Evolutionary conservation across 176 grass and related monocot species (phyloP), one percentile per base, ranked within the genome.

Genomic region (Oryza nivara): DNA sequence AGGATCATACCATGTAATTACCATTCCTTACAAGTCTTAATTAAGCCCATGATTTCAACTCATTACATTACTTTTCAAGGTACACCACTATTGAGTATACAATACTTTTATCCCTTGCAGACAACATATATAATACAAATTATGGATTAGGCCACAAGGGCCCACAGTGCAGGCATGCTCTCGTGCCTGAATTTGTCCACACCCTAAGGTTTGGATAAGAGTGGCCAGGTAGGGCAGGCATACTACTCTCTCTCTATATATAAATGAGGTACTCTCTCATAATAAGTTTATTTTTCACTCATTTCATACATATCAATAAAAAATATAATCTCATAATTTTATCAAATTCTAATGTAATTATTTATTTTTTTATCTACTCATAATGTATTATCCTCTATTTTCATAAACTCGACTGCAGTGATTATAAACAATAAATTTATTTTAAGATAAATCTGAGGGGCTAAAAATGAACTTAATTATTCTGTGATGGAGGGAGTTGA

Each of bases 201-300:
- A 70, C 61, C 79, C 49, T 47, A 70, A 28, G 25, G 34, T 58
- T 11, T 47, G 81, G 81, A 88, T 88, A 88, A 84, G 81, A 47
- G 52, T 56, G 52, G 52, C 52, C 52, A 56, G 15, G 15, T 56
- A 19, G 17, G 69, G 69, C 47, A 73, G 68, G 44, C 46, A 65
- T 20, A 48, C 49, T 7, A n/a, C 43, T 44, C 34, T 41, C 11
- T 8, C 23, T 6, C 20, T 19, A 48, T n/a, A n/a, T n/a, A n/a
- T n/a, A n/a, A n/a, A n/a, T n/a, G n/a, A n/a, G n/a, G n/a, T n/a
- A n/a, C n/a, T n/a, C n/a, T 28, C 28, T 28, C 28, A 28, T 28
- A 28, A 28, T 2, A 28, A 28, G 28, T 40, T 6, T 32, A 32
- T 32, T 32, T 32, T 32, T 32, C 30, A 32, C 30, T 32, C 2